These are phyloP conservation scores for Jaapia argillacea DNA, from an alignment of 768 basidiomycete species.

Conservation along the genomic window DNA sequence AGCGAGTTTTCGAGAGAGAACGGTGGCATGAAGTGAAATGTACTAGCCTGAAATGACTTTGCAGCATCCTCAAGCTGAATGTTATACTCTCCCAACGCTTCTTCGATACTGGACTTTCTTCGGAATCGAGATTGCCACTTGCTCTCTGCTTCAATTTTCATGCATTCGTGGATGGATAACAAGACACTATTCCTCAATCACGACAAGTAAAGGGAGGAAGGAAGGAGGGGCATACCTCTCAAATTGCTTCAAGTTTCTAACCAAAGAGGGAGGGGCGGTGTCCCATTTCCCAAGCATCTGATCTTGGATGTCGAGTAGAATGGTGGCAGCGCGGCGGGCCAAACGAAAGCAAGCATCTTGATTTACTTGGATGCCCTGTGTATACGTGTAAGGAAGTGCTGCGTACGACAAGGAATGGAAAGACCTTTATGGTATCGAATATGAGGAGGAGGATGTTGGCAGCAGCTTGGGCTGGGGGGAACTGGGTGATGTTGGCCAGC, in stretches of 20 bases:
- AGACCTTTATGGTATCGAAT: slow-evolving; percentile 35
- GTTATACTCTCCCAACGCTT: slow-evolving; percentile 23
- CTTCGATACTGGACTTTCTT: slow-evolving; percentile 29
- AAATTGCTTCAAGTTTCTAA: slow-evolving; percentile 30
- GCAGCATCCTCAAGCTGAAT: slow-evolving; percentile 31
- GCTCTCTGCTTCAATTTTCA: slow-evolving; percentile 25
- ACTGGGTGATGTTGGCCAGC: slow-evolving; percentile 23
- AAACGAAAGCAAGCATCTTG: slow-evolving; percentile 27
- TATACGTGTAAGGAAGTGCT: not conserved
- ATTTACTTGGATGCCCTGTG: slow-evolving; percentile 24
- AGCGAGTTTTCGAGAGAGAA: no score
- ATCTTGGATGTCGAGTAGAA: slow-evolving; percentile 31
- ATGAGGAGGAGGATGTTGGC: slow-evolving; percentile 31
- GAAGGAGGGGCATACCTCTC: slow-evolving; percentile 22
- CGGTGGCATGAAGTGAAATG: no score
- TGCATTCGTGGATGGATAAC: slow-evolving; percentile 26
- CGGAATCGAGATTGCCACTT: slow-evolving; percentile 33
- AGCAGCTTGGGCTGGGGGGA: slow-evolving; percentile 33
- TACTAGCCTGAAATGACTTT: slow-evolving; percentile 33
- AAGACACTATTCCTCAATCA: slow-evolving; percentile 22
- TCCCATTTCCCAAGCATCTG: slow-evolving; percentile 37
- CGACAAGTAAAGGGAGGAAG: not conserved
- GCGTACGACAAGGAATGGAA: slow-evolving; percentile 3
- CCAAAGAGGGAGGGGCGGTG: slow-evolving; percentile 27
- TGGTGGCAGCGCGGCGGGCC: slow-evolving; percentile 29